Evolutionary conservation across 805 yeast species (phyloP), one percentile per base, ranked within the genome.

Genomic region (Wickerhamiella cacticola): DNA sequence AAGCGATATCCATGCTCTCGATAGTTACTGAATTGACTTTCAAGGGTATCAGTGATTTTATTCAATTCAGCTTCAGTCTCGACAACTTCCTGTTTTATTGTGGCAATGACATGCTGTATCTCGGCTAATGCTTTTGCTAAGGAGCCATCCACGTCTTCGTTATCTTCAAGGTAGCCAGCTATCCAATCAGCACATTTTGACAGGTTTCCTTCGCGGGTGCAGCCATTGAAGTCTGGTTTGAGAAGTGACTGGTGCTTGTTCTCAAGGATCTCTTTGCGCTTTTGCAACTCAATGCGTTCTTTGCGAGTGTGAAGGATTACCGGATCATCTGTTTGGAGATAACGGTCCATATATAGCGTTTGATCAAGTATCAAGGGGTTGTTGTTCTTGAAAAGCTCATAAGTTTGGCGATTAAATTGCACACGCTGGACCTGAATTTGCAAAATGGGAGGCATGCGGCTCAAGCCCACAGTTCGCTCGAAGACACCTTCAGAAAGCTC

Each of bases 341-440:
- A 92, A 51, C 96, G 71, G 65, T 92, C 98, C 74, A 92, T 76
- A 61, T 82, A 88, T 7, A 92, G 64, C 9, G 70, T 75, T 46
- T 85, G 83, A 24, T 78, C 76, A 59, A 87, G 86, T 2, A 88
- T 88, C 42, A 92, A 70, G 7, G 87, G 94, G 49, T 82, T 87
- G 38, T 76, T 73, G 2, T 87, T 80, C 61, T 92, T 92, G 58
- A 84, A 84, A 0, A 94, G 85, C 63, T 80, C 73, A 45, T 79
- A 71, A 12, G 74, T 65, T 48, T 71, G 80, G 40, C 87, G 71
- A 59, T 92, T 96, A 62, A 80, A 92, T 61, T 85, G 84, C 1
- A 92, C 97, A 59, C 98, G 72, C 64, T 88, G 97, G 6, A 92
- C 83, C 60, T 92, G 98, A 43, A 92, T 76, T 61, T 92, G 98